phyloP scores from a whole-genome alignment of 2,329 filamentous ascomycete species.

The Hirsutella minnesotensis region DNA sequence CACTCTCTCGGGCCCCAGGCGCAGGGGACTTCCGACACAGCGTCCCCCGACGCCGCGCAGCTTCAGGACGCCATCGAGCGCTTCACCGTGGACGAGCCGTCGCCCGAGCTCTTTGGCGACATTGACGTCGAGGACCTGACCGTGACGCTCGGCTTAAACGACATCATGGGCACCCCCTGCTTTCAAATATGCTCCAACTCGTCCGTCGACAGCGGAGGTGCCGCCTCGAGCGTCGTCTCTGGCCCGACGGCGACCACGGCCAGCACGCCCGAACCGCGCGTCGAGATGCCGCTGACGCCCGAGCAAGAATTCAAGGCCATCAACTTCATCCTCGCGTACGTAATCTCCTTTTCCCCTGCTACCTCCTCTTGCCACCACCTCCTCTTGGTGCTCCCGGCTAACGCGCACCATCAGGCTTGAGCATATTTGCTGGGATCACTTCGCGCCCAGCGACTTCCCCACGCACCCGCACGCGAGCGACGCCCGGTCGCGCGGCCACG shows the following conservation, averaged over 20 bases:
- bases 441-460: constrained; percentile 26
- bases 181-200: constrained; percentile 26
- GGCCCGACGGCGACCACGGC: not conserved
- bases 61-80: too few species aligned
- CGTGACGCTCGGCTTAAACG: constrained; percentile 29
- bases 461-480: constrained; percentile 18
- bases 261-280: constrained; percentile 2
- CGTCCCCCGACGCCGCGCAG: too few species aligned
- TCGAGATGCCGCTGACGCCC: constrained; percentile 17
- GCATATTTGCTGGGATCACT: constrained; percentile 41
- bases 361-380: not conserved
- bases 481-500: constrained; percentile 23
- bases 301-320: constrained; percentile 33
- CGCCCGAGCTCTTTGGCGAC: constrained; percentile 18
- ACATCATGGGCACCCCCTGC: constrained; percentile 27
- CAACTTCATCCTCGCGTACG: constrained; percentile 43
- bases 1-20: not conserved
- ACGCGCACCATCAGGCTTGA: constrained; percentile 26
- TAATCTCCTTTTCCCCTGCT: too few species aligned
- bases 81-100: not conserved
- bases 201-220: constrained; percentile 5
- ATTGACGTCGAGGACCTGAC: constrained; percentile 25
- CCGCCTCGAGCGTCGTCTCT: constrained; percentile 9
- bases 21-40: too few species aligned
- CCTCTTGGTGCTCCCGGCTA: constrained; percentile 1